Evolutionary conservation across 2,329 filamentous ascomycete species (phyloP), one percentile per base, ranked within the genome.

Genomic region (Microcyclosporella mali): DNA sequence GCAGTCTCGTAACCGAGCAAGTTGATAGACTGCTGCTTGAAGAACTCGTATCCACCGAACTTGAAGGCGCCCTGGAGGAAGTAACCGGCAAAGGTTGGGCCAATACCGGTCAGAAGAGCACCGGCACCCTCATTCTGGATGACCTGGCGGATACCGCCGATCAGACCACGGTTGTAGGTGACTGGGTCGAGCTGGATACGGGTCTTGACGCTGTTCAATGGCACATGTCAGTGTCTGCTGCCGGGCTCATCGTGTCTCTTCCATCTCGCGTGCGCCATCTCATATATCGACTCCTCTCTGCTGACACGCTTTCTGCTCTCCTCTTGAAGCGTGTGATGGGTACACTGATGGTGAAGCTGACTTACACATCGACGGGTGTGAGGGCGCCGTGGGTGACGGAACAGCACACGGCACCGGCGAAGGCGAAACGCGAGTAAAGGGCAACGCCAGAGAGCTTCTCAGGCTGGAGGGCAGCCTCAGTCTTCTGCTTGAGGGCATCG

Each of bases 311-410:
- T 12, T 17, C 10, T 28, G 18, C 8, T 28, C 36, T n/a, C 36
- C 29, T 30, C 10, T 18, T 17, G n/a, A 9, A 17, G 19, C 16
- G 27, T 27, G n/a, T 18, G 6, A 6, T 6, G 16, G 18, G n/a
- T 28, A 12, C 7, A 31, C 19, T 18, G 25, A 17, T 15, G 15
- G 25, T 18, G 27, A 7, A n/a, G 33, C 31, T 44, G 49, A 86
- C 90, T 72, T 92, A 97, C 90, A 98, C 92, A 85, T 98, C 92
- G 71, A 98, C 88, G 66, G 92, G 92, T 59, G 92, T 98, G 63
- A 97, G 82, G 65, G 79, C 85, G 71, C 90, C 92, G 81, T 98
- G 92, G 66, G 92, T 98, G 74, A 97, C 75, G 61, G 89, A 92
- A 74, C 92, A 98, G 83, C 92, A 95, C 77, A 97, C 75, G 62